Evolutionary conservation across 1,284 basidiomycete species (phyloP), one percentile per base, ranked within the genome.

Genomic region (Leccinum ponderosum): DNA sequence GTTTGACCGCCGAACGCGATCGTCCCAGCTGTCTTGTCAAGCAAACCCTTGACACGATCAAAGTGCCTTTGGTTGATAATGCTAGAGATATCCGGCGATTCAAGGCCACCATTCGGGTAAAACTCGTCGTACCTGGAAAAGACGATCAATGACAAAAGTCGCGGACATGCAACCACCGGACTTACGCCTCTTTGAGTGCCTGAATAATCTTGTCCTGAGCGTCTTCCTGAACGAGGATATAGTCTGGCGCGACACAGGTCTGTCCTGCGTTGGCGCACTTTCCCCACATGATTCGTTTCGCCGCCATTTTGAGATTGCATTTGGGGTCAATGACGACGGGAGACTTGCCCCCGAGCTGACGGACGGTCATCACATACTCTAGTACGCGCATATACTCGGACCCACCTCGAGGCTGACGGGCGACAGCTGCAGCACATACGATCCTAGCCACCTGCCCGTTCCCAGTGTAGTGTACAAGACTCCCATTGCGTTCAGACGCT

Each of bases 371-470:
- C 2, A n/a, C 7, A 6, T 47, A 6, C 15, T 29, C 22, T 7
- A 7, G 3, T 12, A 39, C 3, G 14, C 33, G 39, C 33, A 59
- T 39, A 35, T 4, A 42, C 7, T 4, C 2, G 2, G 3, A 66
- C 70, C 2, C 47, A 87, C 87, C 79, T 92, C 95, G 52, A 95
- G 84, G 6, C 93, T 90, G 25, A 91, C 80, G 0, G 95, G 94
- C 0, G 94, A 94, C 17, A 97, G 94, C 94, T 0, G 95, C 95
- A 0, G 81, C 77, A 8, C 90, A 87, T 8, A 98, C 85, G 62
- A 97, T 87, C 66, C 82, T 86, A 1, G 84, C 95, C 5, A 97
- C 87, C 17, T 88, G 87, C 7, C 85, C 87, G 31, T 85, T 87
- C 64, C 90, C 90, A 81, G 69, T 66, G 56, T 31, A 31, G 29